Base-by-base conservation (phyloP, 345 rosid genomes). In the Eucalyptus curtisii region DNA sequence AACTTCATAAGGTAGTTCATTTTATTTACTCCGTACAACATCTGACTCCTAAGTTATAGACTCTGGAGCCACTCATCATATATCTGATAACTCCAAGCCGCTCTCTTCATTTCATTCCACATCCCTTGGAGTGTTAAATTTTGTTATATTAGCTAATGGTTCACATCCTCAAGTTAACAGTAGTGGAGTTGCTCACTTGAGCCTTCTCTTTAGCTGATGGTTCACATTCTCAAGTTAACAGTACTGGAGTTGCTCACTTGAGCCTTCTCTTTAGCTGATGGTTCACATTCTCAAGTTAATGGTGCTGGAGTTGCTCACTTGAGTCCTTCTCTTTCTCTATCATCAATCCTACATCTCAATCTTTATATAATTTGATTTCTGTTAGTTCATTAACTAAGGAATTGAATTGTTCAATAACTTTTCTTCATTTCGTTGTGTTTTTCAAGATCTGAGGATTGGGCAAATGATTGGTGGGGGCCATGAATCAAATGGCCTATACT, bases 341-440 rank as follows among this genome's bases (percentile, higher is more conserved):
- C 79, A 31, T 66, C 12, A 1, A 2, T 8, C 79, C 3, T 31
- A 8, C 7, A 31, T 68, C 42, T 68, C 79, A 68, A 68, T 16
- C 1, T 68, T 12, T 3, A 57, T 30, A 64, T 30, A n/a, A 64
- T 13, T 3, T 64, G 19, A 64, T 30, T 64, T 30, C 2, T 64
- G 71, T 64, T 30, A 64, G 71, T 4, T 64, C 10, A 27, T 64
- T 64, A 14, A 64, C 8, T 61, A 61, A 61, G 8, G 19, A 64
- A n/a, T 3, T 14, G 3, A 64, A 64, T 64, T 30, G 19, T n/a
- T 64, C 4, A 4, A 7, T 30, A 30, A 64, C 3, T 64, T 64
- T n/a, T 61, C 17, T 3, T 13, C 19, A 2, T n/a, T 37, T 14
- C 1, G 0, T 14, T 0, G 8, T 30, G 37, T 64, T 27, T 64